Conservation (phyloP, 371 early-diverging fungal genomes). For the Cokeromyces recurvatus region DNA sequence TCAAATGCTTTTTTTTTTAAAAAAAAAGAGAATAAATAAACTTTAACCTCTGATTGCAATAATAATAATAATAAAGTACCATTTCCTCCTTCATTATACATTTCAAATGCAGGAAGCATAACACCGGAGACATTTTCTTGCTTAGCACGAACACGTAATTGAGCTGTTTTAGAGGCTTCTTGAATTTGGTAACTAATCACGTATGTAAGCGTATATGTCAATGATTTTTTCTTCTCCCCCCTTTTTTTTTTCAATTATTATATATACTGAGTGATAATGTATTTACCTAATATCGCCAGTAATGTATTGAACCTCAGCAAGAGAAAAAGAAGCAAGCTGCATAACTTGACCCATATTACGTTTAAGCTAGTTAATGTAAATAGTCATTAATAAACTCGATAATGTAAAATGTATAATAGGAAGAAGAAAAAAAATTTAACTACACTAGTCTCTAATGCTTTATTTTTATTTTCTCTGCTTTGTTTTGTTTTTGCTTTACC, state of each 20-base stretch:
- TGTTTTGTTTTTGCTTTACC: too few relatives aligned
- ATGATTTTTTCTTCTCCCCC: too few relatives aligned
- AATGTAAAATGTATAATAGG: too few relatives aligned
- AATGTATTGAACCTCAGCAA: slow-evolving; percentile 96
- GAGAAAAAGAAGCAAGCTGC: slow-evolving; percentile 96
- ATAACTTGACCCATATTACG: slow-evolving; percentile 91
- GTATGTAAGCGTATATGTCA: too few relatives aligned
- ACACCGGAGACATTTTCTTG: slow-evolving; percentile 98
- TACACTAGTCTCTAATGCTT: too few relatives aligned
- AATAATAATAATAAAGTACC: slow-evolving; percentile 39
- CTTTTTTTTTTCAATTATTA: too few relatives aligned
- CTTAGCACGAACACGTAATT: slow-evolving; percentile 85
- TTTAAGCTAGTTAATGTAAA: slow-evolving; percentile 28
- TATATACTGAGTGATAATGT: too few relatives aligned
- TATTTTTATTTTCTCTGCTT: too few relatives aligned
- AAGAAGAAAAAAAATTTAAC: too few relatives aligned
- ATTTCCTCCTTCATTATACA: slow-evolving; percentile 79
- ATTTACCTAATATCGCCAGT: slow-evolving; percentile 96
- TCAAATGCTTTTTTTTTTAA: slow-evolving; percentile 68
- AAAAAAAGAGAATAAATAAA: not conserved
- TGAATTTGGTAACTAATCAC: slow-evolving; percentile 89
- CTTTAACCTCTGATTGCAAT: slow-evolving; percentile 4
- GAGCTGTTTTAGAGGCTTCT: slow-evolving; percentile 89
- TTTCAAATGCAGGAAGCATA: slow-evolving; percentile 90
- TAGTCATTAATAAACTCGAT: not conserved